Percentiles rank a stretch among this genome's conserved stretches.
Evolutionary conservation across 495 filamentous ascomycete genomes (phyloP).

Genomic region (Penicillium mononematosum): DNA sequence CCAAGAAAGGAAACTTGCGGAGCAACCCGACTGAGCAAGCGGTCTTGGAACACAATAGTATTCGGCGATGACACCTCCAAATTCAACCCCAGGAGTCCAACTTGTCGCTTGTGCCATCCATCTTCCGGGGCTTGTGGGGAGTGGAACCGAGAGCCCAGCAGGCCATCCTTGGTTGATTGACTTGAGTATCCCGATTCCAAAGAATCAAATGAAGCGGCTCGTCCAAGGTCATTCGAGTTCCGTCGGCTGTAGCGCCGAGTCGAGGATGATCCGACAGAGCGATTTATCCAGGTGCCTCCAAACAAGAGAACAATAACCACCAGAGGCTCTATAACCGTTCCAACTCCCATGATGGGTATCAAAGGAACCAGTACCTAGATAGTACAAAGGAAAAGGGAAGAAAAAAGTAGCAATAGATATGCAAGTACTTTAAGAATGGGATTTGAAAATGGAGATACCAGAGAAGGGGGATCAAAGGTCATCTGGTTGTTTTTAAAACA

Average conservation of each 20-base stretch:
- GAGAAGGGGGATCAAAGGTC: neutral
- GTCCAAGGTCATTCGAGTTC: slow-evolving; percentile 18
- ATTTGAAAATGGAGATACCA: neutral
- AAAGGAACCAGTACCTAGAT: neutral
- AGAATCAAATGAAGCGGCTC: slow-evolving; percentile 29
- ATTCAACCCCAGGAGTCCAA: slow-evolving; percentile 36
- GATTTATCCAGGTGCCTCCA: slow-evolving; percentile 60
- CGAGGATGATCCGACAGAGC: slow-evolving; percentile 26
- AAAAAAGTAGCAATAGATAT: neutral
- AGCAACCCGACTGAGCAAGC: slow-evolving; percentile 58
- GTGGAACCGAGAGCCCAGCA: slow-evolving; percentile 23
- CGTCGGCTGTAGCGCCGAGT: slow-evolving; percentile 17
- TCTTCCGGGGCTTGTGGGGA: slow-evolving; percentile 34
- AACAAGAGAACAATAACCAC: slow-evolving; percentile 56
- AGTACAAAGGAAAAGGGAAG: neutral
- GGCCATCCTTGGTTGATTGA: slow-evolving; percentile 34
- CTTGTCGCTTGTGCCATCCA: slow-evolving; percentile 42
- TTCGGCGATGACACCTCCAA: slow-evolving; percentile 53
- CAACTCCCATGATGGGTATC: slow-evolving; percentile 49
- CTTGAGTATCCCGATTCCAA: slow-evolving; percentile 33
- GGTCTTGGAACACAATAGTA: slow-evolving; percentile 51
- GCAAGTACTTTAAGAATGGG: slow-evolving; percentile 9
- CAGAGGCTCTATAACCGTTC: slow-evolving; percentile 53
- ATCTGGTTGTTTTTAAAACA: neutral
- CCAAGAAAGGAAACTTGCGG: slow-evolving; percentile 68